These are phyloP conservation scores for Amaranthus hypochondriacus DNA, from an alignment of 148 eudicot species.

Conservation along the genomic window DNA sequence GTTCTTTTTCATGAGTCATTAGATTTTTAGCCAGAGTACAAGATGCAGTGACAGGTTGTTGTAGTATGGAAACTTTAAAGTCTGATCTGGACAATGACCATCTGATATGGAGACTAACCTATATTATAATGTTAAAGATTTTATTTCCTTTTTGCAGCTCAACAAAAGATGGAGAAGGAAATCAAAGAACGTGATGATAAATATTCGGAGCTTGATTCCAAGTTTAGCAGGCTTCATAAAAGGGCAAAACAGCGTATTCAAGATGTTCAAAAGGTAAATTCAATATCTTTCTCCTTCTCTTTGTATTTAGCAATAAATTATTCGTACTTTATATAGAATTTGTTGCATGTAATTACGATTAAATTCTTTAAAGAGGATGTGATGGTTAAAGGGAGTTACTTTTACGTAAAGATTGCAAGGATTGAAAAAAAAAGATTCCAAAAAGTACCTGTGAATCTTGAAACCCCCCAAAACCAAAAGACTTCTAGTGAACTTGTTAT, in stretches of 20 bases:
- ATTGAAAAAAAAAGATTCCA: no score
- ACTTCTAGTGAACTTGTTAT: no score
- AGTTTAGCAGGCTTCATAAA: slow-evolving; percentile 91
- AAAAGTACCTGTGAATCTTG: no score
- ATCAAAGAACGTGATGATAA: slow-evolving; percentile 91
- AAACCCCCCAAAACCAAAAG: no score
- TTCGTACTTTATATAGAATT: not conserved
- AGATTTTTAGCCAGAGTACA: not conserved
- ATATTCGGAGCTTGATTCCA: slow-evolving; percentile 85
- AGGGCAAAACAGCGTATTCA: slow-evolving; percentile 98
- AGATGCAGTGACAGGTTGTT: not conserved
- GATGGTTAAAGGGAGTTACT: no score
- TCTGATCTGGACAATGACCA: not conserved
- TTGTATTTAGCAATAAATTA: not conserved
- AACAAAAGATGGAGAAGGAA: slow-evolving; percentile 83
- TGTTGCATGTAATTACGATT: not conserved
- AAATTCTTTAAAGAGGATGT: no score
- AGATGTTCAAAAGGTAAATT: slow-evolving; percentile 87
- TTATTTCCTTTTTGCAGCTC: slow-evolving; percentile 46
- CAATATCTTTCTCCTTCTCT: not conserved
- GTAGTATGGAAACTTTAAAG: not conserved
- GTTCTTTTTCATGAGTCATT: not conserved
- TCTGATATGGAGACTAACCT: not conserved
- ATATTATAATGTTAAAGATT: slow-evolving; percentile 9
- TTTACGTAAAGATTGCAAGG: no score